Percentiles rank a stretch among this genome's conserved stretches.
Evolutionary conservation across 768 basidiomycete species (phyloP).

Genomic region (Russula brevipes): DNA sequence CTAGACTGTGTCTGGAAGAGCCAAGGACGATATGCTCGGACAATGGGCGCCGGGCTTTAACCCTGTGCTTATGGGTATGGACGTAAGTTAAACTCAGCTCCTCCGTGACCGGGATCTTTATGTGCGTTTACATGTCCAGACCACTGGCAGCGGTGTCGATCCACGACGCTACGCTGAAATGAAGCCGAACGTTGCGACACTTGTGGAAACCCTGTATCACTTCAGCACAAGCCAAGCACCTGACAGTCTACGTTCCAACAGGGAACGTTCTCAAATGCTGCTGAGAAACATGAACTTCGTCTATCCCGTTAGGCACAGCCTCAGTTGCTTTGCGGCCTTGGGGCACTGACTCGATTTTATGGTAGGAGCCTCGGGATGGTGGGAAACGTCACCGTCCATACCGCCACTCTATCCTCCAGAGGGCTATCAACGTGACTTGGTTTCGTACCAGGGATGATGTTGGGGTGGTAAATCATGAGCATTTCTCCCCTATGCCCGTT

Average conservation of each 20-base stretch:
- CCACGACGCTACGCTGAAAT: neutral
- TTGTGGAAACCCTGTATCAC: slow-evolving; percentile 3
- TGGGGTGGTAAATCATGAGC: neutral
- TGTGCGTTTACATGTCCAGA: neutral
- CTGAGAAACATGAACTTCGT: slow-evolving; percentile 14
- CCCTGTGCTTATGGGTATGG: too few species aligned
- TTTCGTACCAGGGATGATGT: neutral
- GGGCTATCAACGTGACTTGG: neutral
- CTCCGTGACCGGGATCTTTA: neutral
- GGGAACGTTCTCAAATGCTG: neutral
- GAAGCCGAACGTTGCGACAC: neutral
- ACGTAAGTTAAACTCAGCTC: neutral
- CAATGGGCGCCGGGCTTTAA: neutral
- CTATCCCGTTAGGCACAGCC: neutral
- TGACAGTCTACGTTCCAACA: neutral
- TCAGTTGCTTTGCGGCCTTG: too few species aligned
- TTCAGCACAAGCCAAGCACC: slow-evolving; percentile 1
- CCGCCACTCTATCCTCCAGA: slow-evolving; percentile 1
- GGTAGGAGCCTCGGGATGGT: neutral
- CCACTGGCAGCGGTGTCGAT: neutral
- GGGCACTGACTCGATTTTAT: neutral
- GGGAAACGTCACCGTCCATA: neutral
- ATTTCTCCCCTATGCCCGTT: slow-evolving; percentile 6
- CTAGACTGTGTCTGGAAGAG: slow-evolving; percentile 4
- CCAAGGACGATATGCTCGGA: neutral